Evolutionary conservation across 2,329 filamentous ascomycete genomes (phyloP).

Genomic region (Scedosporium apiospermum): DNA sequence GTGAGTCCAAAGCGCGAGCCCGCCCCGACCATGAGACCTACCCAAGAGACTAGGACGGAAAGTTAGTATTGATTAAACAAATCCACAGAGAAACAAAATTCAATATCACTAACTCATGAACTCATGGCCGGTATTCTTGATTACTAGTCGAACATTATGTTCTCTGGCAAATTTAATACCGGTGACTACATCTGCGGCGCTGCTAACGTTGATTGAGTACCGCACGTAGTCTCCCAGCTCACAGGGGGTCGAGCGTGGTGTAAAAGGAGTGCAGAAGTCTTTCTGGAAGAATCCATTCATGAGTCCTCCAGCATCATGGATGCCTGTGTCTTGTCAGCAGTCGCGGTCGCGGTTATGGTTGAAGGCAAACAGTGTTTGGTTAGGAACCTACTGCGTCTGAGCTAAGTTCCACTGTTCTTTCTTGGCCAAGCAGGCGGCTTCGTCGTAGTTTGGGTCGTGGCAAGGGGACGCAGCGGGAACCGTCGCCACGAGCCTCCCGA

Average conservation of each 20-base stretch:
- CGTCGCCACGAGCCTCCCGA: slow-evolving; percentile 32
- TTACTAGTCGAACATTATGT: slow-evolving; percentile 24
- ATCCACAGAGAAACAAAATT: background rate
- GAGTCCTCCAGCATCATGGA: slow-evolving; percentile 20
- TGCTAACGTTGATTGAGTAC: slow-evolving; percentile 26
- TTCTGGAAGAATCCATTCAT: slow-evolving; percentile 29
- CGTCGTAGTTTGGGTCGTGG: slow-evolving; percentile 37
- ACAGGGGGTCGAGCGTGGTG: slow-evolving; percentile 26
- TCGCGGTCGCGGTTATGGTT: no score
- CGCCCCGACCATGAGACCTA: slow-evolving; percentile 23
- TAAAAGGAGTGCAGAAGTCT: slow-evolving; percentile 19
- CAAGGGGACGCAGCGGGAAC: slow-evolving; percentile 42
- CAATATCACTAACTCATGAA: slow-evolving; percentile 16
- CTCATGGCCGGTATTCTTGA: slow-evolving; percentile 23
- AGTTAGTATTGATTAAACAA: background rate
- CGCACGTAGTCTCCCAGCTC: slow-evolving; percentile 30
- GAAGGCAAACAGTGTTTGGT: no score
- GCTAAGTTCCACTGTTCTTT: slow-evolving; percentile 11
- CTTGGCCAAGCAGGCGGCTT: slow-evolving; percentile 28
- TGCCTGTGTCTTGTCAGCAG: no score
- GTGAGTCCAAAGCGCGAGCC: slow-evolving; percentile 28
- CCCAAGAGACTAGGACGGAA: slow-evolving; percentile 19
- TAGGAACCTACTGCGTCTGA: background rate
- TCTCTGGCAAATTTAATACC: slow-evolving; percentile 27
- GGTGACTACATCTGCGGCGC: slow-evolving; percentile 18